These are phyloP conservation scores for Phytopythium oedochilum DNA, from an alignment of 352 stramenopile genomes.

Conservation along the genomic window DNA sequence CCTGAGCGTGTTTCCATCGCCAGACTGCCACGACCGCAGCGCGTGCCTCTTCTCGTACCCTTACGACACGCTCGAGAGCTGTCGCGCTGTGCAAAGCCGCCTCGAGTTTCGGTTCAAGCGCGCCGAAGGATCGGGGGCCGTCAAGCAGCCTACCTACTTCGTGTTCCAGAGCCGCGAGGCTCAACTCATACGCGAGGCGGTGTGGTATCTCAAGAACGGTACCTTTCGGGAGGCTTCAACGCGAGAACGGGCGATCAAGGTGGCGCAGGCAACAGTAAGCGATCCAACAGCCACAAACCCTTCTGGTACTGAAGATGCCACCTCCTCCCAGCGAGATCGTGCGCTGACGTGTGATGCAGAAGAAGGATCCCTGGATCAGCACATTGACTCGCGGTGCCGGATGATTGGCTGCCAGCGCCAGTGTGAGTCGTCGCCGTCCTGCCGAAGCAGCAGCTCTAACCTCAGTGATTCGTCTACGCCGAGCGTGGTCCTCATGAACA, in stretches of 20 bases:
- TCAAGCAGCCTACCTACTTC: slow-evolving; percentile 59
- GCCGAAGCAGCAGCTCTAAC: slow-evolving; percentile 6
- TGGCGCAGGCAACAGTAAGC: neutral
- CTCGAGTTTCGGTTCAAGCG: slow-evolving; percentile 49
- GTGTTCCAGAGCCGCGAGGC: slow-evolving; percentile 51
- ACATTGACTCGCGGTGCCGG: slow-evolving; percentile 37
- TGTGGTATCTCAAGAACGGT: slow-evolving; percentile 55
- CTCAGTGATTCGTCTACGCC: slow-evolving; percentile 11
- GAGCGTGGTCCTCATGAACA: slow-evolving; percentile 18
- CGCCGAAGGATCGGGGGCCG: slow-evolving; percentile 18
- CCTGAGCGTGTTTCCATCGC: slow-evolving; percentile 52
- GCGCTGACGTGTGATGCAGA: slow-evolving; percentile 35
- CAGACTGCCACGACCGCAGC: slow-evolving; percentile 50
- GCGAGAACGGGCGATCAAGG: slow-evolving; percentile 5
- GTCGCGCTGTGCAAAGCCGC: slow-evolving; percentile 29
- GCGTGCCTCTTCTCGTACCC: slow-evolving; percentile 66
- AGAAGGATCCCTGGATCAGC: slow-evolving; percentile 27
- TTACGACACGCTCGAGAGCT: slow-evolving; percentile 54
- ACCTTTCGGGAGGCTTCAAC: slow-evolving; percentile 33
- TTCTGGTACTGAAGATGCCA: neutral
- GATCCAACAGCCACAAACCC: neutral
- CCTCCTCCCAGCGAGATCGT: slow-evolving; percentile 9
- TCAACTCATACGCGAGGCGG: slow-evolving; percentile 56
- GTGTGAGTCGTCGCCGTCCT: slow-evolving; percentile 2
- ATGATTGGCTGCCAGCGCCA: slow-evolving; percentile 42